Evolutionary conservation across 2,329 filamentous ascomycete genomes (phyloP), one percentile per base, ranked within the genome.

Genomic region (Diatrype stigma): DNA sequence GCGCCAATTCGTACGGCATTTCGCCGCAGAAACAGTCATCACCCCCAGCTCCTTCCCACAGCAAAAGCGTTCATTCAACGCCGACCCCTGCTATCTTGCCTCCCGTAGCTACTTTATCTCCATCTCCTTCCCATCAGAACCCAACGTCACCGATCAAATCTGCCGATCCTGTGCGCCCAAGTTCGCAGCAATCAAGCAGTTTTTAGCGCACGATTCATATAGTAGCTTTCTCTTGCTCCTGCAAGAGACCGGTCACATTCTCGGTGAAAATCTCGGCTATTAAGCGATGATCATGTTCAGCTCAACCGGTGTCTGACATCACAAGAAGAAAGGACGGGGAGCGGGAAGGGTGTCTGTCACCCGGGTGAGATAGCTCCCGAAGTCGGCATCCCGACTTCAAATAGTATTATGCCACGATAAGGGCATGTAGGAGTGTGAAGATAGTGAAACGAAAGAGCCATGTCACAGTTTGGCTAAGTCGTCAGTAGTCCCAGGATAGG

Each of bases 121-220:
- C 84, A 0, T 81, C 77, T 40, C 76, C 79, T 2, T 75, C 74
- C 14, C 73, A 78, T 51, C 77, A 80, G 56, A 82, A 83, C 51
- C 63, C 84, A 47, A 82, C 79, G 16, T 82, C 84, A 22, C 84
- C 82, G 2, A 73, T 81, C 57, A 84, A 87, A 70, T 71, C 74
- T 38, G 57, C 67, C 3, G 71, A 74, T 46, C 63, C 64, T 45
- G 50, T 57, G 11, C 60, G 61, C 35, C 57, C 60, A 40, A 47
- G 51, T 45, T 68, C 60, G 48, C 59, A 58, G 7, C 60, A 61
- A 22, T 63, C 54, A 11, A 51, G 52, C 30, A 48, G 56, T 26
- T 22, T 60, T 19, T 21, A 40, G 19, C n/a, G 40, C 21, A 21
- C 22, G 40, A 26, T 44, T 28, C 40, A 21, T 19, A 44, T 44